Evolutionary conservation across 768 basidiomycete genomes (phyloP).

Genomic region (Termitomyces sp.): DNA sequence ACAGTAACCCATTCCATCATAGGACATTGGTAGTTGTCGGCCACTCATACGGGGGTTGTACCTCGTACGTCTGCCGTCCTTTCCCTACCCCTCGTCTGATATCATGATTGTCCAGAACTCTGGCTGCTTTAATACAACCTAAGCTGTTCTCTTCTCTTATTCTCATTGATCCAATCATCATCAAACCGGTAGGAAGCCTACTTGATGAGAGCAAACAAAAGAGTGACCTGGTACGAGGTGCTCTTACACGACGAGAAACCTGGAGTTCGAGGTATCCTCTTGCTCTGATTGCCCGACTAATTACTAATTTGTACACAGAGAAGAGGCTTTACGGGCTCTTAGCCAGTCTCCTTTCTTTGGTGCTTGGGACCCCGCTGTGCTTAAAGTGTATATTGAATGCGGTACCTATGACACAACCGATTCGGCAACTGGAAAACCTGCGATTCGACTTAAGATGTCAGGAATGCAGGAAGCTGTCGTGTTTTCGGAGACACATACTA

Average conservation of each 20-base stretch:
- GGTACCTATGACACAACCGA: conserved; percentile 37
- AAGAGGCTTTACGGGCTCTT: conserved; percentile 52
- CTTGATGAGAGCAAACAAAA: conserved; percentile 5
- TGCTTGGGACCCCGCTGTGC: conserved; percentile 60
- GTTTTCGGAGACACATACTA: conserved; percentile 17
- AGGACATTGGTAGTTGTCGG: conserved; percentile 64
- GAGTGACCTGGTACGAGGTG: conserved; percentile 29
- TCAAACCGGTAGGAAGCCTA: conserved; percentile 18
- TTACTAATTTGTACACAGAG: conserved; percentile 27
- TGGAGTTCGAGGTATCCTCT: conserved; percentile 56
- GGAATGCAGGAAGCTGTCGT: too few species aligned
- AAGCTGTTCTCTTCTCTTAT: conserved; percentile 65
- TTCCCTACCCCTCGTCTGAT: neutral
- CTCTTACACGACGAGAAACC: conserved; percentile 49
- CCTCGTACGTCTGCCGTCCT: conserved; percentile 43
- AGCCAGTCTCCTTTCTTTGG: conserved; percentile 57
- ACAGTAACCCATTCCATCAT: conserved; percentile 37
- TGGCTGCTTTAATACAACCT: conserved; percentile 60
- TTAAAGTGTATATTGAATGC: conserved; percentile 57
- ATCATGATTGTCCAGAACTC: conserved; percentile 17
- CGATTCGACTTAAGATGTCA: neutral
- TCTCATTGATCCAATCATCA: conserved; percentile 75
- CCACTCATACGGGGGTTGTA: conserved; percentile 82
- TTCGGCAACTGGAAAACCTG: conserved; percentile 21
- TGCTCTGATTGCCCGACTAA: neutral